Percentiles rank a stretch among this genome's conserved stretches.
Conservation (phyloP, 176 grass and related monocot species). For the Rhynchospora tenuis region DNA sequence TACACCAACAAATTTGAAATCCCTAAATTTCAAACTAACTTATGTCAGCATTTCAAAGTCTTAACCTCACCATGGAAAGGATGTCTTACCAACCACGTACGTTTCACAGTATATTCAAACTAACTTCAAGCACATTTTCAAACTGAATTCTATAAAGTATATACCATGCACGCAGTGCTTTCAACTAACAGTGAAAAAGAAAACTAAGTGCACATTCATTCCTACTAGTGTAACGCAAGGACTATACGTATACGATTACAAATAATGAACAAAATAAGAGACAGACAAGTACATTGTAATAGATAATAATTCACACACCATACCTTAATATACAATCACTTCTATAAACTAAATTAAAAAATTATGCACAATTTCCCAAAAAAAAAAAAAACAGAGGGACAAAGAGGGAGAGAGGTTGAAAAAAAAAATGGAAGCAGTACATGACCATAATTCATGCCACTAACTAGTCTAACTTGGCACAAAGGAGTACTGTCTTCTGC, state of each 20-base stretch:
- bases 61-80: neutral
- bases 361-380: constrained; percentile 7
- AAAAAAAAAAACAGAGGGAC: neutral
- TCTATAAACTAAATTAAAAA: neutral
- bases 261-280: neutral
- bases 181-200: neutral
- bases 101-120: neutral
- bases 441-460: neutral
- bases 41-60: neutral
- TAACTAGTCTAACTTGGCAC: neutral
- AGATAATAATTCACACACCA: neutral
- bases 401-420: neutral
- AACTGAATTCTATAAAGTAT: neutral
- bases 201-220: neutral
- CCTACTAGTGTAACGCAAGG: neutral
- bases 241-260: neutral
- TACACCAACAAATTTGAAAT: neutral
- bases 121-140: neutral
- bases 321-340: neutral
- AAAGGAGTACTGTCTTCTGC: neutral
- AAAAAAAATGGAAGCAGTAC: constrained; percentile 6
- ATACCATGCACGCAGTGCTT: neutral
- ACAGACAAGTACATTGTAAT: neutral
- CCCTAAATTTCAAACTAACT: constrained; percentile 12
- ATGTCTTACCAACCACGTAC: neutral